Conservation (phyloP, 257 asterid species). For the Primulina tabacum region DNA sequence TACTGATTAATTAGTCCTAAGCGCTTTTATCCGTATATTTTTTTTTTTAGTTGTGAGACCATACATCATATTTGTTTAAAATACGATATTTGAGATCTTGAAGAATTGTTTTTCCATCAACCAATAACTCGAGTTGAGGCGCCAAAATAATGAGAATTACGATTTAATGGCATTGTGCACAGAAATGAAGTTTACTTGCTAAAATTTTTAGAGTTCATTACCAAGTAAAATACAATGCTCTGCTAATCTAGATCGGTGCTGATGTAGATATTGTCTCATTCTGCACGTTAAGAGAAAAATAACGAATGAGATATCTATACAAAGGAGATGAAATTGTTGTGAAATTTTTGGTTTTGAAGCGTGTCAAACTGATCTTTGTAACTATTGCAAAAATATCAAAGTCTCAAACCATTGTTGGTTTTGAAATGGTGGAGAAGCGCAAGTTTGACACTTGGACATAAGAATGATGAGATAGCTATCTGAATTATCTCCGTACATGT, state of each 20-base stretch:
- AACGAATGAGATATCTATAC: not conserved
- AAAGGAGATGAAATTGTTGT: not conserved
- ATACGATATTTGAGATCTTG: not conserved
- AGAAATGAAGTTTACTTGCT: not conserved
- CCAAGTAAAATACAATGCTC: not conserved
- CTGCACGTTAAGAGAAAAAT: not conserved
- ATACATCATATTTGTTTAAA: too few species aligned
- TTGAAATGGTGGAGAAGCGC: not conserved
- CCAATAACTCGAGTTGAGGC: not conserved
- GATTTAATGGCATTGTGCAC: not conserved
- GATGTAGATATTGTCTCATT: not conserved
- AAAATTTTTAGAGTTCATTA: not conserved
- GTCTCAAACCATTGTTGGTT: not conserved
- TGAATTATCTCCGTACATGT: conserved; percentile 1
- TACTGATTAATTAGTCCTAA: not conserved
- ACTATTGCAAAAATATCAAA: not conserved
- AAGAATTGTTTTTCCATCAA: not conserved
- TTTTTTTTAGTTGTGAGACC: not conserved
- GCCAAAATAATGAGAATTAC: not conserved
- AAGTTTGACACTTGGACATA: not conserved
- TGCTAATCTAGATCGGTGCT: not conserved
- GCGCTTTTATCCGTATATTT: not conserved
- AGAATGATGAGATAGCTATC: not conserved
- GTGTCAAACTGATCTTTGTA: not conserved
- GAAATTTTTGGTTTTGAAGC: not conserved